Conservation (phyloP, 2,329 filamentous ascomycete species). For the Sclerotinia trifoliorum region DNA sequence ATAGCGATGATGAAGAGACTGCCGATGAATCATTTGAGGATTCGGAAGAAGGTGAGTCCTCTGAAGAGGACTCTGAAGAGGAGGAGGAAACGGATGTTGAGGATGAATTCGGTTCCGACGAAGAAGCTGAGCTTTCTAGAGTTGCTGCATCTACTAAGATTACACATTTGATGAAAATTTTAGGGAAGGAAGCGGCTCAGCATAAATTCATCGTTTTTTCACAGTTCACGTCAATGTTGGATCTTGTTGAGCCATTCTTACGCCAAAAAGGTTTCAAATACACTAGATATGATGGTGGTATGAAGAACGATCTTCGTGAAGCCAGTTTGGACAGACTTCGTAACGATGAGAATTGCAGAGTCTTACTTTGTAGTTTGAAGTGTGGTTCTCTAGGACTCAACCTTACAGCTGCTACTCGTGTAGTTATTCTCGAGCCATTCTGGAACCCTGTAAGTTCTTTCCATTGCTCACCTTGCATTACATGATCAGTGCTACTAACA, state of each 20-base stretch:
- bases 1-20: constrained; percentile 40
- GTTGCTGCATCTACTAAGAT: constrained; percentile 85
- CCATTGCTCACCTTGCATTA: background rate
- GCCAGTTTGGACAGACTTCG: constrained; percentile 76
- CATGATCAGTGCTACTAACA: constrained; percentile 24
- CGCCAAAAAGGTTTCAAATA: constrained; percentile 70
- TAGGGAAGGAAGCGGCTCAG: constrained; percentile 71
- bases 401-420: constrained; percentile 86
- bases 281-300: constrained; percentile 89
- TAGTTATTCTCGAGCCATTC: constrained; percentile 95
- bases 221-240: constrained; percentile 97
- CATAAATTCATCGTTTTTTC: constrained; percentile 99
- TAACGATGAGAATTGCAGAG: constrained; percentile 69
- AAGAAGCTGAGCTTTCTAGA: constrained; percentile 47
- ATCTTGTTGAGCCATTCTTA: constrained; percentile 92
- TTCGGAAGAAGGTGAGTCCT: constrained; percentile 31
- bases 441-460: constrained; percentile 70
- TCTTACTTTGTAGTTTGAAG: constrained; percentile 89
- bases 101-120: constrained; percentile 39
- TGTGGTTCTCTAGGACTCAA: constrained; percentile 93
- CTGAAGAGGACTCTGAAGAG: constrained; percentile 29
- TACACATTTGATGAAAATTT: constrained; percentile 75
- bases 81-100: constrained; percentile 41
- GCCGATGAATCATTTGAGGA: constrained; percentile 40
- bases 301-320: constrained; percentile 91